Conservation (phyloP, 2,329 filamentous ascomycete species). For the Neonectria sp. region DNA sequence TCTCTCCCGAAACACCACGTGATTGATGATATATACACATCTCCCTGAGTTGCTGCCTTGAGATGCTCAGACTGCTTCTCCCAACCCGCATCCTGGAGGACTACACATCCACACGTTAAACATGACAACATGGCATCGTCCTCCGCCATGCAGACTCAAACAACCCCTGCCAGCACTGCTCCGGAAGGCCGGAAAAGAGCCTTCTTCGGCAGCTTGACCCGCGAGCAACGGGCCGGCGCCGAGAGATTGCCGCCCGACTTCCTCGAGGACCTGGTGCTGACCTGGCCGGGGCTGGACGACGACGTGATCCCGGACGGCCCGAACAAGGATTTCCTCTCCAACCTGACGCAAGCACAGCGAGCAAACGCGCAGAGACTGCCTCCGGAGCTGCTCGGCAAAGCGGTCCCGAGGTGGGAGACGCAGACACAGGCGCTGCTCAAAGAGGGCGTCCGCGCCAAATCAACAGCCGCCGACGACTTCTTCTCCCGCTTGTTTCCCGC, state of each 20-base stretch:
- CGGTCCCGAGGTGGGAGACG: not conserved
- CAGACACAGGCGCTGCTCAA: not conserved
- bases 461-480: not conserved
- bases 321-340: not conserved
- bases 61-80: not conserved
- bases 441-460: not conserved
- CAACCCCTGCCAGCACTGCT: not conserved
- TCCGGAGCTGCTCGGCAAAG: not conserved
- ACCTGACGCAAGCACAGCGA: not conserved
- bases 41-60: not conserved
- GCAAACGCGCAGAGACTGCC: not conserved
- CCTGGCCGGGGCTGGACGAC: slow-evolving; percentile 1
- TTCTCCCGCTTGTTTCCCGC: not conserved
- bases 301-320: not conserved
- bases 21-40: not conserved
- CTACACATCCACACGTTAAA: not conserved
- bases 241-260: not conserved
- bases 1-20: not conserved
- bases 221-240: not conserved
- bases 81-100: not conserved
- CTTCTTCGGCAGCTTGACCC: not conserved
- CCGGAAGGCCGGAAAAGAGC: not conserved
- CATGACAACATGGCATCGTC: not conserved
- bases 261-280: not conserved
- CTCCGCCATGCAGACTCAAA: not conserved